Conservation (phyloP, 2,329 filamentous ascomycete species). For the Sclerotinia sclerotiorum region DNA sequence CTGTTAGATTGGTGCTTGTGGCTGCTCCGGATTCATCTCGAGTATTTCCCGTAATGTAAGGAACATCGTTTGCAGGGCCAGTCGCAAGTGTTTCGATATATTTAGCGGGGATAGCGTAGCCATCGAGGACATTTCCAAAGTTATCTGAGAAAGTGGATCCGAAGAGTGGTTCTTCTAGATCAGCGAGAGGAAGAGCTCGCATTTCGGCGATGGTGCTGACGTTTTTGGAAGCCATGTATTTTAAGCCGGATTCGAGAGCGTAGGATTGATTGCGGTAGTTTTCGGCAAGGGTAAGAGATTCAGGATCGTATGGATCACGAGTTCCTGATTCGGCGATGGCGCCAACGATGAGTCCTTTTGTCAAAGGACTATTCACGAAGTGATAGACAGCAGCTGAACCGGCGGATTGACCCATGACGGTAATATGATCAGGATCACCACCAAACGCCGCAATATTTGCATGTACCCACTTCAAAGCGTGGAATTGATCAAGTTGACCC, state of each 20-base stretch:
- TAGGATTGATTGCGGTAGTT: conserved; percentile 28
- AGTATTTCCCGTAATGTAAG: conserved; percentile 42
- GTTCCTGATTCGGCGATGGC: conserved; percentile 38
- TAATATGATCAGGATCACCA: conserved; percentile 47
- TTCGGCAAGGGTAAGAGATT: conserved; percentile 30
- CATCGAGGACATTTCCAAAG: conserved; percentile 30
- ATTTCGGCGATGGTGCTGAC: conserved; percentile 30
- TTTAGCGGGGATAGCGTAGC: conserved; percentile 33
- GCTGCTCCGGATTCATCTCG: conserved; percentile 28
- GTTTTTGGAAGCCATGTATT: conserved; percentile 29
- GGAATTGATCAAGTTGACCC: conserved; percentile 60
- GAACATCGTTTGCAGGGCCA: conserved; percentile 41
- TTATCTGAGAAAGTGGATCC: background rate
- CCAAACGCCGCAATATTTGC: conserved; percentile 56
- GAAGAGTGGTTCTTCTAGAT: conserved; percentile 14
- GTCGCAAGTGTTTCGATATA: conserved; percentile 20
- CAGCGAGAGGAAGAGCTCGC: conserved; percentile 1
- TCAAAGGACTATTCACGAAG: conserved; percentile 37
- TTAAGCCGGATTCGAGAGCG: conserved; percentile 21
- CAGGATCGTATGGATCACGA: conserved; percentile 36
- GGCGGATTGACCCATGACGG: conserved; percentile 46
- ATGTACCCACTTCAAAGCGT: conserved; percentile 58
- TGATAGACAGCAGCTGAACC: conserved; percentile 47
- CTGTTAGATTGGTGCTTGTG: conserved; percentile 40
- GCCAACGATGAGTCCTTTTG: conserved; percentile 34